These are phyloP conservation scores for Fraxinus americana DNA, from an alignment of 257 asterid species.

Conservation along the genomic window DNA sequence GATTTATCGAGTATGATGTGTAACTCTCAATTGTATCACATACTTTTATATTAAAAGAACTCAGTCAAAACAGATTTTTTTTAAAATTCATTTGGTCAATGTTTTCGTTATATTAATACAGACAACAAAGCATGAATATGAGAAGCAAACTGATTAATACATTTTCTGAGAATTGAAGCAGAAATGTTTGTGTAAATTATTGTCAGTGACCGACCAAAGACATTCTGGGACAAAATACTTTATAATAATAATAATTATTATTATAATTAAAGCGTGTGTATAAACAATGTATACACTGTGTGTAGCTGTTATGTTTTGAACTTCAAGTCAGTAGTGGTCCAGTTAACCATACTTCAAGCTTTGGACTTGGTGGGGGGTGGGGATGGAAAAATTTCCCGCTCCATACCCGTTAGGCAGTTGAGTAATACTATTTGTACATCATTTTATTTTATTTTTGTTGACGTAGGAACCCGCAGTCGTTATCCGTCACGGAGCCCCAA, in stretches of 20 bases:
- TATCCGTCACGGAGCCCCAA: no score
- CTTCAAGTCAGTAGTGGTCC: conserved; percentile 45
- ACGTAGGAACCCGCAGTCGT: no score
- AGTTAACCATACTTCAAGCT: conserved; percentile 39
- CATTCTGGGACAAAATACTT: background rate
- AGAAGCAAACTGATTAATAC: background rate
- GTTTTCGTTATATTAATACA: no score
- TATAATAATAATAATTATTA: background rate
- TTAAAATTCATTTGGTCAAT: no score
- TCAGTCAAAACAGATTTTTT: no score
- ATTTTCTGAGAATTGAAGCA: background rate
- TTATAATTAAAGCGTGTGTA: background rate
- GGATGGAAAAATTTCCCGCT: no score
- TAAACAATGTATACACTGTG: background rate
- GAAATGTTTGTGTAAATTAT: background rate
- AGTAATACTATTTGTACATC: no score
- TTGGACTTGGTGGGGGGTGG: background rate
- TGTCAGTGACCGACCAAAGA: conserved; percentile 1
- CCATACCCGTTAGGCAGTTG: no score
- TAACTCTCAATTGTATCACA: no score
- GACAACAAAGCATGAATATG: background rate
- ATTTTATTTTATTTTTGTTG: no score
- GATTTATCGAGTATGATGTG: no score
- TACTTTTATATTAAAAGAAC: no score
- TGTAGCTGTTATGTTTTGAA: conserved; percentile 20